A percentile compares a stretch with the other conserved stretches of the same genome.
phyloP scores from a whole-genome alignment of 768 basidiomycete genomes.

The Serendipita sp. region DNA sequence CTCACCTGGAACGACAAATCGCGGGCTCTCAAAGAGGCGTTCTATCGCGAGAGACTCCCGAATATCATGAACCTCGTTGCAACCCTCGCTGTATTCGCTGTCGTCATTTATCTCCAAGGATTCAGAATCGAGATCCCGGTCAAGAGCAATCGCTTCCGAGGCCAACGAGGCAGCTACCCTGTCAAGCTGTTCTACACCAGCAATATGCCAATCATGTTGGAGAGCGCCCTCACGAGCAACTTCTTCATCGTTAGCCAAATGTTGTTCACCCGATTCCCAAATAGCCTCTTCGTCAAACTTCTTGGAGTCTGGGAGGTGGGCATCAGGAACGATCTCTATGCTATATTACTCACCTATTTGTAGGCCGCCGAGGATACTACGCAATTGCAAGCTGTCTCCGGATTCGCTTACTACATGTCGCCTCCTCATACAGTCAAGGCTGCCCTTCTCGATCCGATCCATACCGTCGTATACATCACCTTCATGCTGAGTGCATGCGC shows the following conservation, averaged over 20 bases:
- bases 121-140: constrained; percentile 98
- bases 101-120: constrained; percentile 96
- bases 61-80: constrained; percentile 97
- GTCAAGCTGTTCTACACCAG: constrained; percentile 98
- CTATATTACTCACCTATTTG: background rate
- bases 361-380: constrained; percentile 90
- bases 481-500: constrained; percentile 94
- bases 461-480: constrained; percentile 75
- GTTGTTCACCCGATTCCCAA: constrained; percentile 82
- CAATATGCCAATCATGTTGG: constrained; percentile 99
- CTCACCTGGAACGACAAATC: constrained; percentile 99
- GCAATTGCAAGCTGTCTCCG: constrained; percentile 78
- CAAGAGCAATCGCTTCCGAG: constrained; percentile 90
- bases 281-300: constrained; percentile 75
- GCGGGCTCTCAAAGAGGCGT: constrained; percentile 90
- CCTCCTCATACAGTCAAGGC: constrained; percentile 88
- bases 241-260: constrained; percentile 95
- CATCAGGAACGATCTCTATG: constrained; percentile 6
- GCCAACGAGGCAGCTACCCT: constrained; percentile 91
- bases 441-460: constrained; percentile 82
- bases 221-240: constrained; percentile 82
- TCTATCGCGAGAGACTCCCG: constrained; percentile 92
- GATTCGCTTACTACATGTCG: constrained; percentile 96
- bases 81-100: constrained; percentile 79
- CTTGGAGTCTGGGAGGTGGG: constrained; percentile 97